phyloP scores from a whole-genome alignment of 257 asterid genomes.

The Cynanchum wilfordii region DNA sequence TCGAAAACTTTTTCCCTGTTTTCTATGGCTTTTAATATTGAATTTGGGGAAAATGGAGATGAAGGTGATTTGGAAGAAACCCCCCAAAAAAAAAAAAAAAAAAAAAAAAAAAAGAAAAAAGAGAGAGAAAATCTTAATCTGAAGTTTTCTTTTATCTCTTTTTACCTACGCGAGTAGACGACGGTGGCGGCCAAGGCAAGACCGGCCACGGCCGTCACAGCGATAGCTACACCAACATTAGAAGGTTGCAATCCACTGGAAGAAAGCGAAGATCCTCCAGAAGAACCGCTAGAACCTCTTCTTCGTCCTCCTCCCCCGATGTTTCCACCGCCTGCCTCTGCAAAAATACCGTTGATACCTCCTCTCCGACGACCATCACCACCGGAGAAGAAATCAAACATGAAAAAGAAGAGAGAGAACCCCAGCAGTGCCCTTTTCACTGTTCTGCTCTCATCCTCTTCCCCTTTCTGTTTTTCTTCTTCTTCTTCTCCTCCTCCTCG shows the following conservation, averaged over 20 bases:
- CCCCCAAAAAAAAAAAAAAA: no score
- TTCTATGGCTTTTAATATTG: not conserved
- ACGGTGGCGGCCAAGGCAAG: conserved; percentile 65
- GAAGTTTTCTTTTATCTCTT: not conserved
- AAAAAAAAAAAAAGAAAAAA: no score
- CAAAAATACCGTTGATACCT: conserved; percentile 32
- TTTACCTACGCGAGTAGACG: conserved; percentile 68
- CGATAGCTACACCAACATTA: conserved; percentile 64
- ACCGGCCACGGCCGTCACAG: conserved; percentile 77
- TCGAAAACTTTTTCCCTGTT: not conserved
- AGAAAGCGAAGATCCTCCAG: conserved; percentile 21
- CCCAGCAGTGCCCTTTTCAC: conserved; percentile 20
- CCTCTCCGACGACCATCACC: conserved; percentile 51
- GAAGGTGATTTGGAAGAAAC: not conserved
- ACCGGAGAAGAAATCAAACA: conserved; percentile 48
- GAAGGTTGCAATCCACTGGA: conserved; percentile 27
- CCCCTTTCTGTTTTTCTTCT: conserved; percentile 14
- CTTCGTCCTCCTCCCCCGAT: conserved; percentile 35
- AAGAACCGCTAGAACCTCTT: conserved; percentile 14
- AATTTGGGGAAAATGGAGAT: not conserved
- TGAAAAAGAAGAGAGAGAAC: conserved; percentile 25
- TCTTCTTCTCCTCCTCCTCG: conserved; percentile 14
- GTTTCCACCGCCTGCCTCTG: conserved; percentile 41
- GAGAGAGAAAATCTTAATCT: not conserved
- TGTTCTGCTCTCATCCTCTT: conserved; percentile 11